A percentile compares a stretch with the other conserved stretches of the same genome.
Conservation (phyloP, 148 eudicot species). For the Camellia japonica region DNA sequence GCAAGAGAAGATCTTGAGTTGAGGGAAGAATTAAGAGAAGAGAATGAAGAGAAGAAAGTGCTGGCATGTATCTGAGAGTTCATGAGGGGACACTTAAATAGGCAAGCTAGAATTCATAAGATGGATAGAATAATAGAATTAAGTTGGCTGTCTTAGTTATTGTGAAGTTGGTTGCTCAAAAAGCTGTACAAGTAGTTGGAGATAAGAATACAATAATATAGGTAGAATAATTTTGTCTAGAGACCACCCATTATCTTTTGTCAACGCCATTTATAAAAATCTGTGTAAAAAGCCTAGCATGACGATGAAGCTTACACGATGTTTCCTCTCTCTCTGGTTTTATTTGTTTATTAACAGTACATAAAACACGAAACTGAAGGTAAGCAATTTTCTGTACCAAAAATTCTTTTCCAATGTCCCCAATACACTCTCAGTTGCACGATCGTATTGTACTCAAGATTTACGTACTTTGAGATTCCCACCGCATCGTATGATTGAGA, state of each 20-base stretch:
- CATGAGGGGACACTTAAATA: constrained; percentile 48
- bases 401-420: too few species aligned
- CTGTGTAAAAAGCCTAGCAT: constrained; percentile 49
- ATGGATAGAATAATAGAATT: constrained; percentile 36
- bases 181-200: constrained; percentile 64
- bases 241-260: constrained; percentile 39
- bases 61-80: constrained; percentile 50
- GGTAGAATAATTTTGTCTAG: constrained; percentile 33
- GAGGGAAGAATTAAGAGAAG: constrained; percentile 11
- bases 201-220: constrained; percentile 29
- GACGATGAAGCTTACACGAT: constrained; percentile 63
- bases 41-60: constrained; percentile 25
- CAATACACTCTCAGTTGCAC: too few species aligned
- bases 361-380: constrained; percentile 19
- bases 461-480: too few species aligned
- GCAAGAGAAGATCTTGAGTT: constrained; percentile 14
- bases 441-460: too few species aligned
- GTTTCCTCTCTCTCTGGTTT: constrained; percentile 37
- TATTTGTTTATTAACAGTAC: constrained; percentile 16
- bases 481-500: too few species aligned
- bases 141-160: constrained; percentile 29
- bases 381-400: too few species aligned
- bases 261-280: constrained; percentile 49
- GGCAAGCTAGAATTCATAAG: constrained; percentile 40
- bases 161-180: constrained; percentile 47